phyloP scores from a whole-genome alignment of 2,329 filamentous ascomycete genomes.

The Orbilia quercus region DNA sequence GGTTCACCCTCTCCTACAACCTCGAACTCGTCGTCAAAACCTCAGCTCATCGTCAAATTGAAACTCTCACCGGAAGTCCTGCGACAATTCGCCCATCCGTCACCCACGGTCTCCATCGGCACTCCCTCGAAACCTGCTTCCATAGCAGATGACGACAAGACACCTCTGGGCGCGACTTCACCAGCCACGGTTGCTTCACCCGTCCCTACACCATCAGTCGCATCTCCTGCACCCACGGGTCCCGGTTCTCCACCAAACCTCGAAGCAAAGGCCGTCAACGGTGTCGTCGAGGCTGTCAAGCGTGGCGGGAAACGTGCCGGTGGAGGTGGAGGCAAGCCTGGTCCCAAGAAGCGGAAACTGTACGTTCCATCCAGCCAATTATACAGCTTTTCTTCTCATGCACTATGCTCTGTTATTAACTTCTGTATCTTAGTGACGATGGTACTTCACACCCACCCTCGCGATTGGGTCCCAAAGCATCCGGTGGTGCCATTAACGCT shows the following conservation, averaged over 20 bases:
- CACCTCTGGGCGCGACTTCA: conserved; percentile 63
- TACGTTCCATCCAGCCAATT: conserved; percentile 70
- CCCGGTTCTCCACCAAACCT: conserved; percentile 45
- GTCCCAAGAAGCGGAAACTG: conserved; percentile 93
- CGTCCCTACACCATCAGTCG: conserved; percentile 59
- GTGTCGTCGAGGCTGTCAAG: conserved; percentile 72
- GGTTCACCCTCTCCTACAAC: conserved; percentile 36
- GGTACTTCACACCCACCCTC: conserved; percentile 67
- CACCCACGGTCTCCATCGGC: conserved; percentile 63
- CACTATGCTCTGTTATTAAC: conserved; percentile 44
- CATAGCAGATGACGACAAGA: conserved; percentile 63
- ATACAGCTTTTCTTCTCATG: conserved; percentile 5
- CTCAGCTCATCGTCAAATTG: conserved; percentile 67
- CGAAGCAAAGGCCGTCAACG: conserved; percentile 66
- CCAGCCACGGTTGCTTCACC: conserved; percentile 63
- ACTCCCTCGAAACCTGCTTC: conserved; percentile 66
- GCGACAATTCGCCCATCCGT: conserved; percentile 64
- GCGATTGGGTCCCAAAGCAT: conserved; percentile 95
- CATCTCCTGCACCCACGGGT: conserved; percentile 47
- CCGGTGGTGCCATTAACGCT: conserved; percentile 96
- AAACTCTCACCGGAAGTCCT: conserved; percentile 68
- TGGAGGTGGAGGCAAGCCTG: conserved; percentile 77
- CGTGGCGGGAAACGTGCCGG: conserved; percentile 70
- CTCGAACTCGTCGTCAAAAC: conserved; percentile 60
- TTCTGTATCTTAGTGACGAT: conserved; percentile 63